Conservation (phyloP, 2,329 filamentous ascomycete species). For the Colletotrichum limetticola region DNA sequence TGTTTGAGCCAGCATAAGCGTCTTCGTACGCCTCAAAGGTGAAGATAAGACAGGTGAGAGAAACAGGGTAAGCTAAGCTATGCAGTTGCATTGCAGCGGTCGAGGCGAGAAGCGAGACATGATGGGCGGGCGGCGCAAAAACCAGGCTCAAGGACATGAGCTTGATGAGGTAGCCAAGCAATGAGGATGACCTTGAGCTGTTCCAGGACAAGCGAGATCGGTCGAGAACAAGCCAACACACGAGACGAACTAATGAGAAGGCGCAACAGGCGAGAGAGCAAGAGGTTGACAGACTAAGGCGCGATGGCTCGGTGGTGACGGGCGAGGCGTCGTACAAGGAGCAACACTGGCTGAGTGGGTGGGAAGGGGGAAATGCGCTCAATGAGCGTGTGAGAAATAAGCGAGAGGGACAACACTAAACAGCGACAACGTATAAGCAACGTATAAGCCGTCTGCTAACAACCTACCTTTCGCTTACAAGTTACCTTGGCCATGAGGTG, state of each 20-base stretch:
- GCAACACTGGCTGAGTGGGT: neutral
- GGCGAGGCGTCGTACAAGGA: conserved; percentile 23
- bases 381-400: conserved; percentile 6
- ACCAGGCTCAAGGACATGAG: conserved; percentile 4
- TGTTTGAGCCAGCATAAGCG: neutral
- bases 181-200: neutral
- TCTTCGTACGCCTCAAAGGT: neutral
- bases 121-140: neutral
- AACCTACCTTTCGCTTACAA: neutral
- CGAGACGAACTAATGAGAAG: conserved; percentile 14
- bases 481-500: neutral
- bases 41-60: neutral
- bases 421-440: neutral
- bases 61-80: neutral
- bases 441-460: neutral
- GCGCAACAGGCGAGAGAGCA: conserved; percentile 22
- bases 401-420: conserved; percentile 19
- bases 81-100: neutral
- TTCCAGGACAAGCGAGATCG: neutral
- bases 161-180: neutral
- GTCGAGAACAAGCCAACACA: neutral
- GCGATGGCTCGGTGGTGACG: conserved; percentile 11
- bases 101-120: neutral
- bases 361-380: conserved; percentile 1
- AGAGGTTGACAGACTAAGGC: neutral